Base-by-base conservation (phyloP, 2,329 filamentous ascomycete genomes). In the Penicillium glabrum region DNA sequence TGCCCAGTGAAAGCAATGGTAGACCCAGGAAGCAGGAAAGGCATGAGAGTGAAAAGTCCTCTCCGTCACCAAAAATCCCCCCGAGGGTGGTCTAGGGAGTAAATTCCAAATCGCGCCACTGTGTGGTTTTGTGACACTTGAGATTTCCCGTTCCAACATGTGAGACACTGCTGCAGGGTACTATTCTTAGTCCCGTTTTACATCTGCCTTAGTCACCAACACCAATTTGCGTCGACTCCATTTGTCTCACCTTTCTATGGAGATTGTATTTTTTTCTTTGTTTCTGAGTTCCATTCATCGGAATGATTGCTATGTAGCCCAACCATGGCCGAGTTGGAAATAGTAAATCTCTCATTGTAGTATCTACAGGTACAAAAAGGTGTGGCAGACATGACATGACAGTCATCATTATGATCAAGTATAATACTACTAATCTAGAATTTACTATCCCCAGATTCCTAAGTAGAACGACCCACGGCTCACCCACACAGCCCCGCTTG, bases 401-500 rank as follows among this genome's bases (percentile, higher is more conserved):
- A 31, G 29, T 6, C 16, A 19, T 39, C n/a, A 11, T 39, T 5
- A 19, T 19, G 8, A 39, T 39, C 8, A 39, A 19, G n/a, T 16
- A 39, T 19, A 39, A 19, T 39, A 10, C 9, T 37, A 37, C 7
- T 37, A 5, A 9, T n/a, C 7, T 9, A n/a, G 3, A 16, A 3
- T 0, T 19, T 39, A 19, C 10, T 19, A 6, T 41, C 14, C 43
- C 43, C 23, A 27, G 6, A 14, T 43, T 19, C 48, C 19, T 35
- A n/a, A 31, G n/a, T 26, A 50, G 13, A 50, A 45, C 45, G 35
- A 47, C n/a, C 54, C 37, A 48, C 23, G 54, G 52, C 16, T 54
- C 23, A 33, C 26, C 56, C 47, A 61, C 62, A 61, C 59, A 57
- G 62, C 61, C 61, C 56, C 61, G 52, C 63, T 66, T 66, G 63